Conservation (phyloP, 345 rosid species). For the Dipteronia sinensis region DNA sequence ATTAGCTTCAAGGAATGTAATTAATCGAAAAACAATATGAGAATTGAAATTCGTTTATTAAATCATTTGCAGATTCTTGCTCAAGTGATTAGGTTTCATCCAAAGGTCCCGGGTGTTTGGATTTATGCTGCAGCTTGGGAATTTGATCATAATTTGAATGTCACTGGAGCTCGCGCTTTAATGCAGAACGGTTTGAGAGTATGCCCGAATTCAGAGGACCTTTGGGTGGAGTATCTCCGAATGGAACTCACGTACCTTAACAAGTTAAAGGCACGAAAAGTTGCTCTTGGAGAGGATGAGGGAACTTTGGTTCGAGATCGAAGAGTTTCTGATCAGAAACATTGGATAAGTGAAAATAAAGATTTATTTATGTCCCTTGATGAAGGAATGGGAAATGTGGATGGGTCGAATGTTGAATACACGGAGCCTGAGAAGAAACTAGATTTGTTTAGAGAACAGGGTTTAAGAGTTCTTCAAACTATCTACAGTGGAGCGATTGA, state of each 20-base stretch:
- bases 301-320: constrained; percentile 55
- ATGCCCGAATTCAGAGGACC: constrained; percentile 77
- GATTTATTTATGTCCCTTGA: constrained; percentile 73
- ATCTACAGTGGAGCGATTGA: constrained; percentile 71
- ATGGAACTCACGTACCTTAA: constrained; percentile 92
- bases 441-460: constrained; percentile 68
- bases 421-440: constrained; percentile 43
- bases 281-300: constrained; percentile 76
- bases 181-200: constrained; percentile 89
- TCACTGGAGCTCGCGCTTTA: constrained; percentile 78
- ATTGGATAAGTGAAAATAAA: constrained; percentile 70
- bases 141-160: constrained; percentile 80
- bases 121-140: constrained; percentile 99
- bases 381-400: constrained; percentile 33
- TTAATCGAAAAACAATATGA: background rate
- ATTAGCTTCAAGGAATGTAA: background rate
- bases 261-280: constrained; percentile 78
- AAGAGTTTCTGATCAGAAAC: constrained; percentile 39
- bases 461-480: constrained; percentile 57
- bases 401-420: constrained; percentile 40
- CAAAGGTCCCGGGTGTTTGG: constrained; percentile 85
- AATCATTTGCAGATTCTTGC: constrained; percentile 60
- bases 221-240: constrained; percentile 90
- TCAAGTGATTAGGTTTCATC: constrained; percentile 82
- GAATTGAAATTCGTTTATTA: background rate